Base-by-base conservation (phyloP, 345 rosid species). In the Eucalyptus regnans region DNA sequence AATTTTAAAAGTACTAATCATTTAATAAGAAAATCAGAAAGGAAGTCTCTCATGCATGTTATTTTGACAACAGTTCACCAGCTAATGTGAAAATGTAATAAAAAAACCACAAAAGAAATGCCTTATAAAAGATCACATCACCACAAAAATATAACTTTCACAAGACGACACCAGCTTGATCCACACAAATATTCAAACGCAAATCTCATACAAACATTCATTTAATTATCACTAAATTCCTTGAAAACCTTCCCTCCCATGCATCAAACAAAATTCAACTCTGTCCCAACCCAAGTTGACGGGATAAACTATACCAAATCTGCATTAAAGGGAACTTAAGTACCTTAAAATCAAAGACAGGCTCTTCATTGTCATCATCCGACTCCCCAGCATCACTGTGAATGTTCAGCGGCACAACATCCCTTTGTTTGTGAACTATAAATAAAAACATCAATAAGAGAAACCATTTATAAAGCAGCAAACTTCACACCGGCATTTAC, bases 361-460 rank as follows among this genome's bases (percentile, higher is more conserved):
- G 98, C 50, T 93, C 93, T 87, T 92, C 99, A 43, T 92, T 93
- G 92, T 97, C 98, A 50, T 93, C 97, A 93, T 93, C 96, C 2
- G 96, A 94, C n/a, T 90, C 96, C 88, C 89, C 95, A 87, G 86
- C 91, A 92, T 93, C 96, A 90, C 88, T 94, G 88, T 95, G 93
- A 46, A 95, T 60, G 90, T 94, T 93, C 71, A 97, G 92, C 6
- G 97, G 97, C 91, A 98, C 94, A 87, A 97, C 90, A 91, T 96
- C 97, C 87, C 98, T 93, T 90, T 96, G 95, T 89, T 95, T 98
- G 90, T 96, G 99, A 95, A 97, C 99, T 98, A 92, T 89, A 86
- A 68, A 79, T 44, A 87, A 23, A 84, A 87, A 52, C 58, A 14
- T 27, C 60, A 49, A 87, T 5, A 51, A 56, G 60, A n/a, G 33